Evolutionary conservation across 768 basidiomycete genomes (phyloP).

Genomic region (Wakefieldia striispora): DNA sequence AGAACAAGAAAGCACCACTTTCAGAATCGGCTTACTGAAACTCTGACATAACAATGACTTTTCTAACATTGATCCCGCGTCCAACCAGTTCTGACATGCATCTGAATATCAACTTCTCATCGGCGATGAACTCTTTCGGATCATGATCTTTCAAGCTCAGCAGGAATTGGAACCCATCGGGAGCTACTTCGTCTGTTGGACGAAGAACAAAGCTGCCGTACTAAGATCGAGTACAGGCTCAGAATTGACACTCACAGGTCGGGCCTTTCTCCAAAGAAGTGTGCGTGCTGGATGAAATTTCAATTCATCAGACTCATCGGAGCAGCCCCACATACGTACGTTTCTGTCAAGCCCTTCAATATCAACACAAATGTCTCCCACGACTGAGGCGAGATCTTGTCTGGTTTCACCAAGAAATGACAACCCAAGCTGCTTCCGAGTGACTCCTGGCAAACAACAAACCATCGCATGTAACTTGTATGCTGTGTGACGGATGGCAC

Average conservation of each 20-base stretch:
- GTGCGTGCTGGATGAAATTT: slow-evolving; percentile 18
- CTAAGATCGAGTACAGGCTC: no score
- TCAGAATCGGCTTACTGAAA: slow-evolving; percentile 21
- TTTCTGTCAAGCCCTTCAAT: slow-evolving; percentile 29
- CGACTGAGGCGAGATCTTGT: slow-evolving; percentile 24
- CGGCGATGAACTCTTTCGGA: slow-evolving; percentile 5
- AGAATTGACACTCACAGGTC: slow-evolving; percentile 2
- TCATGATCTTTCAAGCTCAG: slow-evolving; percentile 15
- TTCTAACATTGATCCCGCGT: slow-evolving; percentile 28
- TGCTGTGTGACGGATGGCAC: no score
- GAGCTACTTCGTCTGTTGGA: slow-evolving; percentile 1
- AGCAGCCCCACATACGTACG: slow-evolving; percentile 11
- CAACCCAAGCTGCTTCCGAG: slow-evolving; percentile 41
- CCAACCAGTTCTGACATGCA: slow-evolving; percentile 26
- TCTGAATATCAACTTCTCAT: slow-evolving; percentile 24
- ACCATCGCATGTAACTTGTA: no score
- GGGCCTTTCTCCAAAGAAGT: slow-evolving; percentile 13
- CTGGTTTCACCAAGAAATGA: slow-evolving; percentile 41
- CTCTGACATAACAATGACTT: slow-evolving; percentile 23
- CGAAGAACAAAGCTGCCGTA: neutral
- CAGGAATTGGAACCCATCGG: slow-evolving; percentile 20
- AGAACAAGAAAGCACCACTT: neutral
- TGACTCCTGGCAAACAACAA: slow-evolving; percentile 26
- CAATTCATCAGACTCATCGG: neutral
- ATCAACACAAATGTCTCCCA: slow-evolving; percentile 39